Evolutionary conservation across 148 eudicot species (phyloP).

Genomic region (Gaultheria prostrata): DNA sequence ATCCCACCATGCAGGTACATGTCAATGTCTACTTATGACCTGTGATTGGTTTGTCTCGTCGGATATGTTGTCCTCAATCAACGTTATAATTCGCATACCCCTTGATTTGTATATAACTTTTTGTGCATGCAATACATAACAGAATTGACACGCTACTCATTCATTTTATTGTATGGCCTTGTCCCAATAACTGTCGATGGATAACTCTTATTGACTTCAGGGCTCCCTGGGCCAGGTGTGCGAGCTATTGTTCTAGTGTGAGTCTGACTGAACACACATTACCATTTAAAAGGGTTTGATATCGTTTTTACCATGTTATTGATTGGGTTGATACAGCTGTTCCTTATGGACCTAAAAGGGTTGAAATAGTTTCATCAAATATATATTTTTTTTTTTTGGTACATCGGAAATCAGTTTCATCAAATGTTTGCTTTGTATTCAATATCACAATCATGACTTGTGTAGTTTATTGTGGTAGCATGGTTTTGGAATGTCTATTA

Average conservation of each 20-base stretch:
- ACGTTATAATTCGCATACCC: not conserved
- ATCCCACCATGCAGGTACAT: slow-evolving; percentile 76
- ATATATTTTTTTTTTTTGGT: too few species aligned
- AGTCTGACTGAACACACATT: not conserved
- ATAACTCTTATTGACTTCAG: not conserved
- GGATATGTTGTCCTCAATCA: not conserved
- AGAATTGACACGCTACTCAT: not conserved
- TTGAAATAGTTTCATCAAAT: not conserved
- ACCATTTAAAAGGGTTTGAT: slow-evolving; percentile 1
- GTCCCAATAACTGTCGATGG: not conserved
- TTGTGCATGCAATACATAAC: not conserved
- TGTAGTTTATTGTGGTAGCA: not conserved
- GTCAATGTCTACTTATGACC: slow-evolving; percentile 12
- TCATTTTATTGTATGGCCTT: not conserved
- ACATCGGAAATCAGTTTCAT: too few species aligned
- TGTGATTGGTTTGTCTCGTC: slow-evolving; percentile 3
- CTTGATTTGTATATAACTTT: not conserved
- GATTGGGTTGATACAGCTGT: not conserved
- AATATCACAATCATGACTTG: not conserved
- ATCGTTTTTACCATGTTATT: not conserved
- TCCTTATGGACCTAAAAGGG: not conserved
- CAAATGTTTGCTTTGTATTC: slow-evolving; percentile 1
- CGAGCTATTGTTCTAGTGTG: not conserved
- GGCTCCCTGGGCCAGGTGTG: slow-evolving; percentile 1
- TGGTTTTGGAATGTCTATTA: not conserved